Percentiles rank a stretch among this genome's conserved stretches.
Evolutionary conservation across 192 early-diverging fungal species (phyloP).

Genomic region (Gigaspora rosea): DNA sequence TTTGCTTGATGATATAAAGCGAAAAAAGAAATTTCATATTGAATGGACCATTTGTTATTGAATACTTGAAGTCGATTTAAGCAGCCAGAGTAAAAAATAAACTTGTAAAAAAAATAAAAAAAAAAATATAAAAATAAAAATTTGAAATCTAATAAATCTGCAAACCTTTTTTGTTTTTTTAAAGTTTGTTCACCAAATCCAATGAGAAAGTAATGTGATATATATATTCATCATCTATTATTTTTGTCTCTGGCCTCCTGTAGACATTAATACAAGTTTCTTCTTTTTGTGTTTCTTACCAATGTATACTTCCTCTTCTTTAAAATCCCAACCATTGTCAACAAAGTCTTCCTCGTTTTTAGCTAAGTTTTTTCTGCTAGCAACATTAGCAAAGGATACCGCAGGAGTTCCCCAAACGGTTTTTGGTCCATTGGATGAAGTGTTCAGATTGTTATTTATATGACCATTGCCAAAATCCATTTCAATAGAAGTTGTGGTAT

Average conservation of each 20-base stretch:
- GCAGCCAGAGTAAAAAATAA: too few species aligned
- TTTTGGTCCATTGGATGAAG: constrained; percentile 14
- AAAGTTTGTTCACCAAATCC: too few species aligned
- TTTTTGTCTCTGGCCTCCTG: neutral
- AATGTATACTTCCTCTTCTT: constrained; percentile 21
- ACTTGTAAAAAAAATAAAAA: too few species aligned
- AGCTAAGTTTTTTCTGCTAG: neutral
- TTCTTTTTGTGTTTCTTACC: constrained; percentile 32
- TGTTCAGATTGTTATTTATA: neutral
- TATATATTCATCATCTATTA: too few species aligned
- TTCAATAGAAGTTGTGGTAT: neutral
- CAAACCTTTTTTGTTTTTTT: too few species aligned
- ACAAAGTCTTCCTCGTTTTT: neutral
- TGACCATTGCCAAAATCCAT: neutral
- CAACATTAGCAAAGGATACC: constrained; percentile 16
- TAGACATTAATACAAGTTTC: constrained; percentile 29
- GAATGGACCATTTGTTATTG: too few species aligned
- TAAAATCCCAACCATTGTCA: constrained; percentile 8
- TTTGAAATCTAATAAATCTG: too few species aligned
- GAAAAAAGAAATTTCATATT: too few species aligned
- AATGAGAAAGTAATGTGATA: too few species aligned
- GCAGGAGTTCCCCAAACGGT: constrained; percentile 32
- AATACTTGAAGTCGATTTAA: too few species aligned
- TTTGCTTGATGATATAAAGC: too few species aligned
- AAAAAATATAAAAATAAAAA: too few species aligned